Evolutionary conservation across 352 stramenopile species (phyloP).

Genomic region (Phytophthora colocasiae): DNA sequence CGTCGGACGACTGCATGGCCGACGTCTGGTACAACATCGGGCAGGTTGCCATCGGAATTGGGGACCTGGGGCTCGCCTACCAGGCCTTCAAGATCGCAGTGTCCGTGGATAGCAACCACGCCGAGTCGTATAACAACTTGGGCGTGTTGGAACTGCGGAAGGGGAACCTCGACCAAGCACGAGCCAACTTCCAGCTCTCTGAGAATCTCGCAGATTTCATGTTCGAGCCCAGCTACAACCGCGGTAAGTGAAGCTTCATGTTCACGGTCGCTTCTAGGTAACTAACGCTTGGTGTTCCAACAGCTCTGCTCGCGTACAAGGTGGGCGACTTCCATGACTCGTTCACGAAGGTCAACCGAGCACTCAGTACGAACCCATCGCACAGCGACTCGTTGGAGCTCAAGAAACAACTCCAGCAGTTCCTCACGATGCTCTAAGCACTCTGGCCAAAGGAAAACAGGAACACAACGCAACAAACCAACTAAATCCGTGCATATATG

Average conservation of each 20-base stretch:
- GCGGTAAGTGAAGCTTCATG: constrained; percentile 43
- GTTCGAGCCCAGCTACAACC: constrained; percentile 94
- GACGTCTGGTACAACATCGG: constrained; percentile 97
- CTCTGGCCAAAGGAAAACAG: neutral
- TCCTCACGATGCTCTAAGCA: constrained; percentile 77
- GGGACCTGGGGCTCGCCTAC: constrained; percentile 93
- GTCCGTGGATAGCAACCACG: constrained; percentile 91
- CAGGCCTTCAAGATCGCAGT: constrained; percentile 95
- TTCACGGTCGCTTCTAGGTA: neutral
- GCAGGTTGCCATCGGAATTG: constrained; percentile 93
- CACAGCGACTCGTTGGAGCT: constrained; percentile 92
- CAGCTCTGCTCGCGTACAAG: constrained; percentile 92
- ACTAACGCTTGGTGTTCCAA: constrained; percentile 6
- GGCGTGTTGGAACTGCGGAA: constrained; percentile 92
- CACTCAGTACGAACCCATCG: constrained; percentile 76
- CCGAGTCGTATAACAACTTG: constrained; percentile 93
- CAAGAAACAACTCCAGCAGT: constrained; percentile 87
- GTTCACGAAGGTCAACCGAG: constrained; percentile 87
- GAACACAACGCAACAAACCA: constrained; percentile 22
- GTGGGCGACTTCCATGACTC: constrained; percentile 92
- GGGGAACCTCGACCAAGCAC: constrained; percentile 87
- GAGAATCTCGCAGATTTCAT: constrained; percentile 87
- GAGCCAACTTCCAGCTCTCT: constrained; percentile 83
- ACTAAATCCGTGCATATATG: constrained; percentile 53
- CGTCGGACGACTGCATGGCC: constrained; percentile 90